A percentile compares a stretch with the other conserved stretches of the same genome.
phyloP scores from a whole-genome alignment of 352 stramenopile species.

The Pythium catenulatum region DNA sequence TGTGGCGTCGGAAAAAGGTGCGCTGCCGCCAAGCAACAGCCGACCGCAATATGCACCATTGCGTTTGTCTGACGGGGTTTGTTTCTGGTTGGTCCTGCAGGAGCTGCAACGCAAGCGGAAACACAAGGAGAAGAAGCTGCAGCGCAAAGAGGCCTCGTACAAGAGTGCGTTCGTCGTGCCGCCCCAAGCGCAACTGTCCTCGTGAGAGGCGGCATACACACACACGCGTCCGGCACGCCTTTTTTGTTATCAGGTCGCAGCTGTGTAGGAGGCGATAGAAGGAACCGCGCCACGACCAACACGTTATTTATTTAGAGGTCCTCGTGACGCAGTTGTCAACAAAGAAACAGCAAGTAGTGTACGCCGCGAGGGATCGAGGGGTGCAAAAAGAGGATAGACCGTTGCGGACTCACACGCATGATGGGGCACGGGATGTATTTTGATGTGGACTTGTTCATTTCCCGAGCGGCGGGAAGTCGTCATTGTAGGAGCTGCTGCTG shows the following conservation, averaged over 20 bases:
- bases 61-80: neutral
- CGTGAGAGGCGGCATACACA: neutral
- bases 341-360: no score
- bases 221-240: no score
- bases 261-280: neutral
- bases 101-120: constrained; percentile 85
- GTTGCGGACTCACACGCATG: neutral
- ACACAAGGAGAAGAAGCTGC: constrained; percentile 83
- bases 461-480: constrained; percentile 85
- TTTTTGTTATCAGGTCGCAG: no score
- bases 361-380: no score
- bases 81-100: constrained; percentile 63
- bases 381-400: neutral
- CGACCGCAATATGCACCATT: no score
- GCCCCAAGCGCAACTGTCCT: neutral
- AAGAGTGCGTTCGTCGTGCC: constrained; percentile 51
- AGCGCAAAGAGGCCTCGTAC: constrained; percentile 75
- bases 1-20: constrained; percentile 86
- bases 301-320: constrained; percentile 20
- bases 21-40: neutral
- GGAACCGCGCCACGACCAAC: neutral
- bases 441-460: constrained; percentile 53
- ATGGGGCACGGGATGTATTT: no score
- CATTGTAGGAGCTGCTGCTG: constrained; percentile 71
- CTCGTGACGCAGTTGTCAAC: neutral